These are phyloP conservation scores for Casuarina glauca DNA, from an alignment of 306 rosid genomes.

Conservation along the genomic window DNA sequence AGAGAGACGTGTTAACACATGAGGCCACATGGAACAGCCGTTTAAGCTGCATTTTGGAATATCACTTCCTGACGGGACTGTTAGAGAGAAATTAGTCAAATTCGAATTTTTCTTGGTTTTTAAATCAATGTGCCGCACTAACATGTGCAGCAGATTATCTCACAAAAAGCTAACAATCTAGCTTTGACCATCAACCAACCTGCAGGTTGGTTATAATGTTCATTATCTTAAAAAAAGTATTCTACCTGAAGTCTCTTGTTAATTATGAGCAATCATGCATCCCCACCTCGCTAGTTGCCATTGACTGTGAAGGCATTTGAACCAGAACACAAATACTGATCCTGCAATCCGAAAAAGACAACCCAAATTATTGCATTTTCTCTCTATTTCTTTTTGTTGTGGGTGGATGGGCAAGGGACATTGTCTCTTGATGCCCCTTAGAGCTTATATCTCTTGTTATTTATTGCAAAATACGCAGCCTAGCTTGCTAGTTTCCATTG, in stretches of 20 bases:
- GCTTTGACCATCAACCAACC: slow-evolving; percentile 26
- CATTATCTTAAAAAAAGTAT: not conserved
- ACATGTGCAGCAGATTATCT: slow-evolving; percentile 50
- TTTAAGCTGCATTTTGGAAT: slow-evolving; percentile 34
- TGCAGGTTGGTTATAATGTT: slow-evolving; percentile 25
- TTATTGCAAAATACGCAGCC: no score
- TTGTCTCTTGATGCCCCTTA: not conserved
- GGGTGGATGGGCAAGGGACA: not conserved
- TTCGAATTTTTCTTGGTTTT: slow-evolving; percentile 2
- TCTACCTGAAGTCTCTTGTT: no score
- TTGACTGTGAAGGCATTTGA: slow-evolving; percentile 16
- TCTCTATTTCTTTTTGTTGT: not conserved
- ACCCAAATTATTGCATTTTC: not conserved
- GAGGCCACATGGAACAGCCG: slow-evolving; percentile 62
- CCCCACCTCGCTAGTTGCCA: not conserved
- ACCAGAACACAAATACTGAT: not conserved
- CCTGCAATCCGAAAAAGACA: not conserved
- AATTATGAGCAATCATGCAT: not conserved
- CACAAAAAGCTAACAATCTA: slow-evolving; percentile 27
- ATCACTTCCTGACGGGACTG: slow-evolving; percentile 33
- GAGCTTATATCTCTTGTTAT: no score
- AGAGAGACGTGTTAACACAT: slow-evolving; percentile 48
- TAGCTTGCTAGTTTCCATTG: no score
- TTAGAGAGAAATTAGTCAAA: slow-evolving; percentile 35
- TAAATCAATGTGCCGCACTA: slow-evolving; percentile 33